Evolutionary conservation across 148 eudicot genomes (phyloP).

Genomic region (Diospyros lotus): DNA sequence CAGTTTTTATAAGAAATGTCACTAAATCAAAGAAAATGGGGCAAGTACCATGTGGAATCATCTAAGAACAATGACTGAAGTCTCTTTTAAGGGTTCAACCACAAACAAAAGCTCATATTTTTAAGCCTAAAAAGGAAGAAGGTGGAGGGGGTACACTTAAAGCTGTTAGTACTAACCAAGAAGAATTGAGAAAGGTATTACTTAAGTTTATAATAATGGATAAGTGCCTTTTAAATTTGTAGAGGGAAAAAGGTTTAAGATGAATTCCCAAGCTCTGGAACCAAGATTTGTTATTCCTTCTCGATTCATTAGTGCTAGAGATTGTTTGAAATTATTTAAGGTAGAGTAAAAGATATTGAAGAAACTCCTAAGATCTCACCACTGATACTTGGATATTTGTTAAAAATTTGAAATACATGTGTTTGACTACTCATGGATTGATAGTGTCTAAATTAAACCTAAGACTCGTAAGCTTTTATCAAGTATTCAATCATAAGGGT

Average conservation of each 20-base stretch:
- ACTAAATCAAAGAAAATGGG: too few relatives aligned
- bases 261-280: background rate
- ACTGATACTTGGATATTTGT: constrained; percentile 11
- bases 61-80: too few relatives aligned
- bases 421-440: constrained; percentile 1
- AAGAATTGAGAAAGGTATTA: background rate
- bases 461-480: constrained; percentile 9
- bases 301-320: background rate
- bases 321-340: background rate
- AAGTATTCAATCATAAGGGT: constrained; percentile 9
- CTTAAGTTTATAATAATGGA: background rate
- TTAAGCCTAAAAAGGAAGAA: too few relatives aligned
- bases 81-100: too few relatives aligned
- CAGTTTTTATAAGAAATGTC: too few relatives aligned
- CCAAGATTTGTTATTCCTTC: background rate
- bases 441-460: constrained; percentile 4
- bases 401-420: constrained; percentile 12
- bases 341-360: background rate
- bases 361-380: background rate
- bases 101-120: background rate
- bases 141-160: background rate
- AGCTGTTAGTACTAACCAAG: too few relatives aligned
- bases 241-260: background rate
- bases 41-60: too few relatives aligned
- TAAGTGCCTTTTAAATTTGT: background rate